Evolutionary conservation across 2,329 filamentous ascomycete species (phyloP), one percentile per base, ranked within the genome.

Genomic region (Cryphonectria nitschkei): DNA sequence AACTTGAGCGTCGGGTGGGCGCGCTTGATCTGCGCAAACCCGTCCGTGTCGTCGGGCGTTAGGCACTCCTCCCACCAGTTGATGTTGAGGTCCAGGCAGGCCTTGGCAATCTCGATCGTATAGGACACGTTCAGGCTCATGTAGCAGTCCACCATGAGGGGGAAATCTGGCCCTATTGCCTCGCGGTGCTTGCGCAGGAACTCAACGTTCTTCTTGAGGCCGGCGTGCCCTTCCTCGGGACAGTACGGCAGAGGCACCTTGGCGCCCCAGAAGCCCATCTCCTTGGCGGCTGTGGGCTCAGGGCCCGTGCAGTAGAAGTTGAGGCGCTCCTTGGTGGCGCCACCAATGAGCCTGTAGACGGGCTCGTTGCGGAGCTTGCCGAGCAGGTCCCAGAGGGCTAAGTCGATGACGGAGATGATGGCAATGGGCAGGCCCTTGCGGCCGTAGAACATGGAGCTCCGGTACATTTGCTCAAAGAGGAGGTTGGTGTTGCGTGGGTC

Each of bases 11-110:
- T 92, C 0, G 95, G 95, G 79, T 97, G 94, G 0, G 95, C 95
- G 65, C 91, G 90, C 86, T 98, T 98, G 83, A 98, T 90, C 79
- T 94, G 89, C 74, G 90, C 92, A 77, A 97, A 97, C 70, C 95
- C 95, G 77, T 97, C 95, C 64, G 92, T 93, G 83, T 98, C 95
- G 81, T 98, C 95, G 14, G 95, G 95, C 41, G 91, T 92, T 73
- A 98, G 84, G 74, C 94, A 97, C 84, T 98, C 95, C 84, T 98
- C 95, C 94, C 94, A 97, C 95, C 95, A 98, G 84, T 97, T 94
- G 80, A 98, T 95, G 81, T 95, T 88, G 75, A 97, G 87, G 75
- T 94, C 90, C 76, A 93, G 88, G 79, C 92, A 94, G 67, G 91
- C 92, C 82, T 95, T 93, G 72, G 93, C 95, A 34, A 98, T 86